A percentile compares a stretch with the other conserved stretches of the same genome.
These are phyloP conservation scores for Stenocarpella maydis DNA, from an alignment of 2,329 filamentous ascomycete genomes.

Conservation along the genomic window DNA sequence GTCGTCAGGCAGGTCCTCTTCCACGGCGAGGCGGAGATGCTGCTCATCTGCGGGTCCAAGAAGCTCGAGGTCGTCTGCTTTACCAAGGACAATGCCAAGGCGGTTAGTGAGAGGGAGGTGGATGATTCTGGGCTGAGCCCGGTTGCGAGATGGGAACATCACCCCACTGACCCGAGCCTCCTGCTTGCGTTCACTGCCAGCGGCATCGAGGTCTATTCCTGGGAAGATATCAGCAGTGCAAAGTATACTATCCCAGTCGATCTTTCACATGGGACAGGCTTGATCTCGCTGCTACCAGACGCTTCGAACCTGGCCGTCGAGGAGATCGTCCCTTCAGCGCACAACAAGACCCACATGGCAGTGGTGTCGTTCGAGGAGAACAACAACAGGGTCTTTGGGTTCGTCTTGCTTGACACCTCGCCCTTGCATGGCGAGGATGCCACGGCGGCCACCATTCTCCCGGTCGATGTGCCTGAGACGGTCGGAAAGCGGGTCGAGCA, in stretches of 20 bases:
- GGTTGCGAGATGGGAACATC: neutral
- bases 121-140: neutral
- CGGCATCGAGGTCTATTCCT: slow-evolving; percentile 15
- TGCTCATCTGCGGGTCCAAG: slow-evolving; percentile 4
- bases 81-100: neutral
- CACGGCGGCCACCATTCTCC: neutral
- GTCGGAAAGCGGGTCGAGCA: slow-evolving; percentile 16
- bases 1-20: slow-evolving; percentile 10
- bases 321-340: neutral
- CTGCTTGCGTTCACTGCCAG: slow-evolving; percentile 21
- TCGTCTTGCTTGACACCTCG: slow-evolving; percentile 35
- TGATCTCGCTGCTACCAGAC: neutral
- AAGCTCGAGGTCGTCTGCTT: slow-evolving; percentile 21
- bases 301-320: slow-evolving; percentile 2
- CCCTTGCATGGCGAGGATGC: neutral
- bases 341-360: slow-evolving; percentile 18
- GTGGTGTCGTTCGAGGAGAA: slow-evolving; percentile 20
- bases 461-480: slow-evolving; percentile 7
- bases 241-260: slow-evolving; percentile 9
- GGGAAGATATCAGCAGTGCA: neutral
- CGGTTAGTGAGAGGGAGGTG: neutral
- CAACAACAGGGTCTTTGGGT: slow-evolving; percentile 18
- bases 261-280: neutral
- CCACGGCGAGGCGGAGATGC: neutral
- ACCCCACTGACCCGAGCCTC: slow-evolving; percentile 4